Conservation (phyloP, 78 protist species). For the Reticulomyxa filosa region DNA sequence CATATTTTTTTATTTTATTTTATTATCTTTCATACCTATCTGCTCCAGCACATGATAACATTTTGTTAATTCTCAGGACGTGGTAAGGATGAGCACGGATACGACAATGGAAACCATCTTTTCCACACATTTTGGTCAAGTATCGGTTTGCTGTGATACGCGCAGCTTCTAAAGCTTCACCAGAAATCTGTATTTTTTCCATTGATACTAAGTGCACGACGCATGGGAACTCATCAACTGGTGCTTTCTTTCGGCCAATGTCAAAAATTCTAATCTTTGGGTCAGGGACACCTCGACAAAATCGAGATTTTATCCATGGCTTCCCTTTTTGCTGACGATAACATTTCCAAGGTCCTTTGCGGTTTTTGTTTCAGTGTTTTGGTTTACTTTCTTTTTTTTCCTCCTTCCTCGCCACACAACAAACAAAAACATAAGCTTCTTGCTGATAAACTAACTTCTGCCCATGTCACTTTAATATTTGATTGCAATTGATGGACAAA, state of each 20-base stretch:
- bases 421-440: too few species aligned
- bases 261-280: constrained; percentile 81
- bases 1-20: too few species aligned
- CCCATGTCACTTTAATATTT: too few species aligned
- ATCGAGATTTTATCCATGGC: constrained; percentile 98
- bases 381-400: too few species aligned
- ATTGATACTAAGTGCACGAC: constrained; percentile 82
- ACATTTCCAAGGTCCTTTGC: too few species aligned
- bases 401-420: too few species aligned
- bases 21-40: too few species aligned
- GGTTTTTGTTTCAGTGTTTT: too few species aligned
- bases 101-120: constrained; percentile 93
- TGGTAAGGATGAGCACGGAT: constrained; percentile 97
- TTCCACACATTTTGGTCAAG: constrained; percentile 61
- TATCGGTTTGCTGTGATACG: constrained; percentile 95
- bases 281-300: constrained; percentile 97
- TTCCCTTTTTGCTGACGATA: constrained; percentile 80
- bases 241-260: constrained; percentile 82
- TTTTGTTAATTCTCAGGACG: constrained; percentile 98
- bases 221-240: constrained; percentile 84
- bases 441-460: too few species aligned
- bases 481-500: too few species aligned
- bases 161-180: constrained; percentile 98
- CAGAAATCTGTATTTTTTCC: constrained; percentile 88
- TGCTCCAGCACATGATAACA: constrained; percentile 99